Evolutionary conservation across 305 asterid species (phyloP).

Genomic region (Fraxinus albicans): DNA sequence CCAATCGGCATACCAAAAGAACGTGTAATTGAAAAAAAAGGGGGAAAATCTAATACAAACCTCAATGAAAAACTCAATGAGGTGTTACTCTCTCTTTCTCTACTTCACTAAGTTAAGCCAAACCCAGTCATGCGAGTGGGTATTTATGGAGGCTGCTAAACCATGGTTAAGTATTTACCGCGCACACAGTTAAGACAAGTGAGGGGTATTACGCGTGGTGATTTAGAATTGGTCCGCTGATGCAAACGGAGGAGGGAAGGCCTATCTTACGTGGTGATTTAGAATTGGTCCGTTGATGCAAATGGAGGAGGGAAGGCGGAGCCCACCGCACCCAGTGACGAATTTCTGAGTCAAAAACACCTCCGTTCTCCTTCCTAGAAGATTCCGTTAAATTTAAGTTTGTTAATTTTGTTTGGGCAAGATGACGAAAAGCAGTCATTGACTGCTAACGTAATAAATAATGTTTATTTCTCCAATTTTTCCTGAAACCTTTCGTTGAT

Average conservation of each 20-base stretch:
- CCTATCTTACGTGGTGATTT: conserved; percentile 29
- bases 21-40: not conserved
- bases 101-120: not conserved
- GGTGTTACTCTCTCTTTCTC: not conserved
- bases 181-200: not conserved
- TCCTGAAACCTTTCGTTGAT: not conserved
- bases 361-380: conserved; percentile 21
- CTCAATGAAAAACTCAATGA: not conserved
- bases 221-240: no score
- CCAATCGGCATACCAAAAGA: not conserved
- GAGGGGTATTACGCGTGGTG: no score
- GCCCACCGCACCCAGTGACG: conserved; percentile 19
- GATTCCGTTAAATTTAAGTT: conserved; percentile 14
- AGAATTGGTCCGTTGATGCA: conserved; percentile 33
- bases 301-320: not conserved
- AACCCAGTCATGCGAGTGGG: not conserved
- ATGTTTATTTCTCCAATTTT: not conserved
- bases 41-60: not conserved
- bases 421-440: not conserved
- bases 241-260: no score
- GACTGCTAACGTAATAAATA: conserved; percentile 12
- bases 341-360: not conserved
- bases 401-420: not conserved
- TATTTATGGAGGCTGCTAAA: conserved; percentile 21
- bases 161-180: not conserved